Conservation (phyloP, 73 alveolate genomes). For the Tetrahymena borealis region DNA sequence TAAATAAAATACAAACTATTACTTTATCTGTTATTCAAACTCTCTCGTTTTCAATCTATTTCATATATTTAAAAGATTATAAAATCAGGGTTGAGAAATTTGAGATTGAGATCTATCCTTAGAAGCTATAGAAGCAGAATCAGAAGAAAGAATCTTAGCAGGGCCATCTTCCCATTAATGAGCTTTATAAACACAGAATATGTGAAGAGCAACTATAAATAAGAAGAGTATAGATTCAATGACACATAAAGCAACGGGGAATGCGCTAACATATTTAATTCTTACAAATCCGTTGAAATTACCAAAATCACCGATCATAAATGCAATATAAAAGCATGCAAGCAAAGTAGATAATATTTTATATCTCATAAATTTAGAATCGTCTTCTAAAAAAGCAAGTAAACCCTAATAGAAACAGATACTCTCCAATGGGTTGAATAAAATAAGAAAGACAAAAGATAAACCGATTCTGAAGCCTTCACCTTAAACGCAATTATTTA, state of each 20-base stretch:
- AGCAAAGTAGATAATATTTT: background rate
- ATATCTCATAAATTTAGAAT: background rate
- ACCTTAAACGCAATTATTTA: background rate
- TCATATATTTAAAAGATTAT: too few species aligned
- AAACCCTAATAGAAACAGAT: background rate
- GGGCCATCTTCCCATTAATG: background rate
- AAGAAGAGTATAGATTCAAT: background rate
- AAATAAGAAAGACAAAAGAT: background rate
- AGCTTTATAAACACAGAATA: background rate
- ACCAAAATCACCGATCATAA: background rate
- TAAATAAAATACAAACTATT: too few species aligned
- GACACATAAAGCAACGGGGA: background rate
- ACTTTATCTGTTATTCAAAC: too few species aligned
- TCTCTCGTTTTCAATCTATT: too few species aligned
- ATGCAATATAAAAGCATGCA: background rate
- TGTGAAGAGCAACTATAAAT: background rate
- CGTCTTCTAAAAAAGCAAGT: background rate
- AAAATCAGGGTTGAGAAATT: background rate
- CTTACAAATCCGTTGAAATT: background rate
- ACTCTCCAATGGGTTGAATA: background rate
- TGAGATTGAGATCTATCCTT: background rate
- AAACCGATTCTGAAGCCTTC: background rate
- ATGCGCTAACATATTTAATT: background rate
- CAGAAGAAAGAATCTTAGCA: background rate
- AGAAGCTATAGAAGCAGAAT: background rate